These are phyloP conservation scores for Fusarium musae DNA, from an alignment of 2,329 filamentous ascomycete species.

Conservation along the genomic window DNA sequence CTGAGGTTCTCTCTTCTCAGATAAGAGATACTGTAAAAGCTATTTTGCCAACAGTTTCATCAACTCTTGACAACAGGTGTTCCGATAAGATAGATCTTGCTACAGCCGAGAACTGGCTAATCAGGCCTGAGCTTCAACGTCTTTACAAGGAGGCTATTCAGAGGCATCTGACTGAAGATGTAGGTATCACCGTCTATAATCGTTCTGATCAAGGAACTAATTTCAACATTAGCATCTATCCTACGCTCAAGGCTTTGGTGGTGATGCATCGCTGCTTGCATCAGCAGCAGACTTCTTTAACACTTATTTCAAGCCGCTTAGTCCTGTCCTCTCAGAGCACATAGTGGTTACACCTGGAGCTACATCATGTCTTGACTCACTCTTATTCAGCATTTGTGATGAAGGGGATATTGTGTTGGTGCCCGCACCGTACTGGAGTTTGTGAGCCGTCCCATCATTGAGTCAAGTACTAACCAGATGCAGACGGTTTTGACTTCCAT, in stretches of 20 bases:
- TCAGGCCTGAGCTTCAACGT: neutral
- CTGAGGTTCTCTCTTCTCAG: neutral
- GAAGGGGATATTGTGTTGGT: neutral
- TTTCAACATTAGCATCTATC: neutral
- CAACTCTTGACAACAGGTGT: neutral
- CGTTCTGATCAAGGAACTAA: neutral
- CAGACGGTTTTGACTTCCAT: neutral
- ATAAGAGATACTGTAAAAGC: neutral
- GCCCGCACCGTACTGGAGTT: neutral
- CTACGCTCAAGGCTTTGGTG: neutral
- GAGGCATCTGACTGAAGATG: neutral
- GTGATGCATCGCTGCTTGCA: neutral
- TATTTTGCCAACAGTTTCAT: neutral
- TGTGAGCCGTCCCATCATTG: neutral
- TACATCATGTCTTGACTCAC: neutral
- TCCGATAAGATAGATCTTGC: neutral
- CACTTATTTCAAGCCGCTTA: neutral
- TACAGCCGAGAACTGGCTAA: neutral
- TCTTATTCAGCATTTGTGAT: neutral
- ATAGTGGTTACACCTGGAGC: neutral
- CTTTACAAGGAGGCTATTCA: neutral
- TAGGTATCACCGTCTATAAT: neutral
- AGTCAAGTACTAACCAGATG: neutral
- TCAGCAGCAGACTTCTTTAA: neutral
- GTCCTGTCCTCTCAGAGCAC: neutral